phyloP scores from a whole-genome alignment of 352 stramenopile species.

The Phytophthora rubi region DNA sequence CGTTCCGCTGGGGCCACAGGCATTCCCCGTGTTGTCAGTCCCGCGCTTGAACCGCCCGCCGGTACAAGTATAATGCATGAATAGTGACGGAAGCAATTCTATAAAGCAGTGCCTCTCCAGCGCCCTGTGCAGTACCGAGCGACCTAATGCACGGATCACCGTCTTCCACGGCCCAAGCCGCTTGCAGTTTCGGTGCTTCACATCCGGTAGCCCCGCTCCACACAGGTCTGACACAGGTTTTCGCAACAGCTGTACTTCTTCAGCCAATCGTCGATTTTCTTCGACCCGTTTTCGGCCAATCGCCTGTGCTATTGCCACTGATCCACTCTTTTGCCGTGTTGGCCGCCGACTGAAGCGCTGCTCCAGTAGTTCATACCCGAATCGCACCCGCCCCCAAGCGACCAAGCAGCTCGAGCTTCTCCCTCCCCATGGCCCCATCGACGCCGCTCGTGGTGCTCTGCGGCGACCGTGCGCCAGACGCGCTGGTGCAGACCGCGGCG shows the following conservation, averaged over 20 bases:
- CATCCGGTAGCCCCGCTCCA: constrained; percentile 1
- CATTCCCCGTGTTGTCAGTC: constrained; percentile 2
- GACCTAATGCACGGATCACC: no score
- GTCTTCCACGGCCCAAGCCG: neutral
- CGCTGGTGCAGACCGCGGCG: constrained; percentile 57
- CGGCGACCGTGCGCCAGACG: constrained; percentile 49
- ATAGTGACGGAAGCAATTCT: no score
- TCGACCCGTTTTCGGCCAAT: constrained; percentile 5
- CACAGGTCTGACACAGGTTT: constrained; percentile 13
- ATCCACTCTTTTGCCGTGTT: constrained; percentile 27
- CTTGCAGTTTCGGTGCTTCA: neutral
- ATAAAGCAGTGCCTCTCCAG: no score
- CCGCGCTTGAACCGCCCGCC: constrained; percentile 3
- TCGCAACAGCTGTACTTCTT: neutral
- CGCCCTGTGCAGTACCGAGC: no score
- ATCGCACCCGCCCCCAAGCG: constrained; percentile 15
- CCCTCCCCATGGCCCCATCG: constrained; percentile 31
- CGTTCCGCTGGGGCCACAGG: neutral
- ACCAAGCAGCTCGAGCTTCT: constrained; percentile 10
- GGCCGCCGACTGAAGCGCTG: constrained; percentile 7
- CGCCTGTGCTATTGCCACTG: neutral
- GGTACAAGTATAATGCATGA: no score
- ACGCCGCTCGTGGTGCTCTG: constrained; percentile 78
- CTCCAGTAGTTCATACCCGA: constrained; percentile 29
- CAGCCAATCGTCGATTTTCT: neutral